phyloP scores from a whole-genome alignment of 2,329 filamentous ascomycete species.

The Diaporthe velutina region DNA sequence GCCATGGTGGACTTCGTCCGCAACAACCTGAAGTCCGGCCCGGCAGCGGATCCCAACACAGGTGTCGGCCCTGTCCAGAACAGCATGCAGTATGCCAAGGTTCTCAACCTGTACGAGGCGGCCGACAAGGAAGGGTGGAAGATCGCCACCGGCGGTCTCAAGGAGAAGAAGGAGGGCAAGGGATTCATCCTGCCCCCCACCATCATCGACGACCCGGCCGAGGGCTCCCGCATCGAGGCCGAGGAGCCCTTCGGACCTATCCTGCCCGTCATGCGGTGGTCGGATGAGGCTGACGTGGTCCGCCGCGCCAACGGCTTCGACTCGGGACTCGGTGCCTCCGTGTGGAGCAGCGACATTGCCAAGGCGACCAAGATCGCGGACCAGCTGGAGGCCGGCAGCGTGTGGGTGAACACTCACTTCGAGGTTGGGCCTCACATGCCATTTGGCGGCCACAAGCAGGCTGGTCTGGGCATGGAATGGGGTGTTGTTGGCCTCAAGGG shows the following conservation, averaged over 20 bases:
- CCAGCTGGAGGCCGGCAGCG: slow-evolving; percentile 63
- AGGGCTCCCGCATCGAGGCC: slow-evolving; percentile 65
- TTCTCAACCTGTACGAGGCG: slow-evolving; percentile 63
- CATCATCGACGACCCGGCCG: slow-evolving; percentile 71
- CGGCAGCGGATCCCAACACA: slow-evolving; percentile 56
- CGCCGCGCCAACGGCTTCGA: slow-evolving; percentile 60
- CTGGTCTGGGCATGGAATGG: slow-evolving; percentile 62
- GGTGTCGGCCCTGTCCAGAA: slow-evolving; percentile 69
- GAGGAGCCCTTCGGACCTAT: slow-evolving; percentile 66
- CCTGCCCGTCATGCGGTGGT: slow-evolving; percentile 58
- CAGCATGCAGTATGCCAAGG: slow-evolving; percentile 68
- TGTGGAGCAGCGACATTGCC: slow-evolving; percentile 62
- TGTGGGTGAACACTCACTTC: slow-evolving; percentile 65
- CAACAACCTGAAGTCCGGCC: slow-evolving; percentile 55
- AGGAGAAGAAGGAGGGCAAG: slow-evolving; percentile 41
- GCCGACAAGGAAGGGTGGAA: slow-evolving; percentile 61
- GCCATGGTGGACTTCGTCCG: slow-evolving; percentile 59
- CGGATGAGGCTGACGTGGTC: slow-evolving; percentile 59
- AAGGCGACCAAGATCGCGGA: slow-evolving; percentile 60
- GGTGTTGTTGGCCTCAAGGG: slow-evolving; percentile 54
- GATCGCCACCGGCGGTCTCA: slow-evolving; percentile 58
- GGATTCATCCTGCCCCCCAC: slow-evolving; percentile 70
- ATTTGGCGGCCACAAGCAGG: slow-evolving; percentile 64
- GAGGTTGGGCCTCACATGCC: slow-evolving; percentile 52
- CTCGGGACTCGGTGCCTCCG: slow-evolving; percentile 64